Base-by-base conservation (phyloP, 352 stramenopile genomes). In the Globisporangium spiculum region DNA sequence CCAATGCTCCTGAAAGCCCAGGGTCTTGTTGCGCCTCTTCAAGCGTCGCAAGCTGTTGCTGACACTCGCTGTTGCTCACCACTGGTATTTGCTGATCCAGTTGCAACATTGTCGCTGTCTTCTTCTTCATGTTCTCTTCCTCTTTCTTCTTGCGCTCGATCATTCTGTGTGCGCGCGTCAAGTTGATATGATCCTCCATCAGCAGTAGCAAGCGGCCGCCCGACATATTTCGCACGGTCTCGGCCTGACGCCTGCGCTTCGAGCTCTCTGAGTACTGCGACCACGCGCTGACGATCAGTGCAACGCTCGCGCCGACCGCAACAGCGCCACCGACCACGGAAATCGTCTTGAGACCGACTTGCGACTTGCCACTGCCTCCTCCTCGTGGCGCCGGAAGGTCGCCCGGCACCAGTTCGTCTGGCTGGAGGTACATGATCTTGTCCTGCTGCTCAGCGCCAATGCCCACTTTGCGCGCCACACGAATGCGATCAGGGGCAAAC, bases 231-330 rank as follows among this genome's bases (percentile, higher is more conserved):
- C 85, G 79, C 24, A 96, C 83, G 2, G 81, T 79, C 52, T 84
- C 78, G n/a, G 86, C 80, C 68, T 96, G 88, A 5, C 75, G 81
- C 63, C 72, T 84, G 57, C 84, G 80, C 38, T 72, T 88, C 3
- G 82, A 81, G 52, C 68, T 86, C 10, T 93, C 86, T 4, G 83
- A 91, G 73, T 92, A 94, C 60, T 92, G 80, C 1, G 85, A 91
- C 88, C 88, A 96, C 3, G 86, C 88, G 67, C 78, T 89, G 26
- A 94, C 83, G 38, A 90, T 86, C 38, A 96, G 41, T 6, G 88
- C 88, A 22, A 94, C 81, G 36, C 86, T 89, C 55, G 87, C 88
- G 24, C 86, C 86, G 32, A 96, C 79, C 22, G 85, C 86, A 20
- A 94, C 85, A 27, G 88, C 88, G 32, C 88, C 88, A 61, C 88